Base-by-base conservation (phyloP, 139 green algal genomes). In the Chara braunii region DNA sequence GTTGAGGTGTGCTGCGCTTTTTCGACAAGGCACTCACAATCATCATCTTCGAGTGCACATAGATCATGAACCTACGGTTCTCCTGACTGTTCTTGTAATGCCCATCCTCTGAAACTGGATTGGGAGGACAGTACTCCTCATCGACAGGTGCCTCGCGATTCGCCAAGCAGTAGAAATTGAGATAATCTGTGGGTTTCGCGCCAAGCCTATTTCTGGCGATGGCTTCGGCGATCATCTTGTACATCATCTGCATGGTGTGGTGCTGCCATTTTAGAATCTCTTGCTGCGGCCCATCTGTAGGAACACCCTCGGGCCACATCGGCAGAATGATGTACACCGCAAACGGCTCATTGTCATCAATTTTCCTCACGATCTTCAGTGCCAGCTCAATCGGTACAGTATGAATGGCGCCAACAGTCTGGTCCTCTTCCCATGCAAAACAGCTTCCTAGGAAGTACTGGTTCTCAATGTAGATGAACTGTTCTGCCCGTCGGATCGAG, bases 401-500 rank as follows among this genome's bases (percentile, higher is more conserved):
- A 35, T 75, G 45, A 9, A 23, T 60, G 37, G 40, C 63, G 24
- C 48, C 68, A 29, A 68, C 45, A 7, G 48, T 35, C 26, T 72
- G 51, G 45, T 72, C 6, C 8, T 3, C 3, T 4, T 61, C 37
- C 66, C 66, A 75, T 8, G 23, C 26, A 43, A 63, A 44, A 44
- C 59, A 63, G 7, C n/a, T 28, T 3, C 66, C 66, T 14, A 75
- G 61, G 57, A 75, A 75, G 57, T 75, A 75, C 37, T 75, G 64
- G 55, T 73, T 87, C 60, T 87, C 81, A 18, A 87, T 77, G 69
- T 87, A 87, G 40, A 87, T 78, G 76, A 80, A 85, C 57, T 67
- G 68, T 71, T 84, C 54, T 11, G 81, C 76, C 3, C 65, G 48
- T 3, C 81, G 51, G 53, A 72, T 72, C 9, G 62, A 51, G 3